Percentiles rank a stretch among this genome's conserved stretches.
These are phyloP conservation scores for Mycena polygramma DNA, from an alignment of 768 basidiomycete genomes.

Conservation along the genomic window DNA sequence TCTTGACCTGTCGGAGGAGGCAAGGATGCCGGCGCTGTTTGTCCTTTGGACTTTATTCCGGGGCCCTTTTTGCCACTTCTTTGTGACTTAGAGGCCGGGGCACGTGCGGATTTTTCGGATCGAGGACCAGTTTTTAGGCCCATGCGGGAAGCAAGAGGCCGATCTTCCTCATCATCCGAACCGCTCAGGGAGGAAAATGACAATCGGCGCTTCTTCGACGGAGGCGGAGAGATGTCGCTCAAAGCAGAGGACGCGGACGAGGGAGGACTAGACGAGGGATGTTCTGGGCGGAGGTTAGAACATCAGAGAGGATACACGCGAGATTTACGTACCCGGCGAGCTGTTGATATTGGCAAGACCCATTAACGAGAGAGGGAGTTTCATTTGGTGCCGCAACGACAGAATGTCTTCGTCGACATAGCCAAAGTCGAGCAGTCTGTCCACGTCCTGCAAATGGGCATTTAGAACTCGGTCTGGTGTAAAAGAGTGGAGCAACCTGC, in stretches of 20 bases:
- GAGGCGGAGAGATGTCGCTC: slow-evolving; percentile 62
- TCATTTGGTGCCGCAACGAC: slow-evolving; percentile 80
- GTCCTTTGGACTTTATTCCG: slow-evolving; percentile 71
- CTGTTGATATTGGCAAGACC: slow-evolving; percentile 61
- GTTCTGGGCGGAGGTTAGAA: slow-evolving; percentile 42
- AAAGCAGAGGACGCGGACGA: slow-evolving; percentile 66
- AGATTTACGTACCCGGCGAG: slow-evolving; percentile 62
- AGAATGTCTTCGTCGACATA: slow-evolving; percentile 79
- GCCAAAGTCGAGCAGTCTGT: slow-evolving; percentile 83
- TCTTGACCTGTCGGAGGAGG: slow-evolving; percentile 56
- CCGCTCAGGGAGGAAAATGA: slow-evolving; percentile 67
- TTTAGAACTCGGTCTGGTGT: not conserved
- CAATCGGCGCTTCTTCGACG: slow-evolving; percentile 63
- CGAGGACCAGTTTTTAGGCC: slow-evolving; percentile 42
- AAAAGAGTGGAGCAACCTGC: slow-evolving; percentile 6
- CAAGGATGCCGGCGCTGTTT: slow-evolving; percentile 63
- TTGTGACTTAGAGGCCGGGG: slow-evolving; percentile 47
- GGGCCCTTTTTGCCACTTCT: slow-evolving; percentile 68
- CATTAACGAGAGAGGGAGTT: slow-evolving; percentile 61
- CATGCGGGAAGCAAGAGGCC: slow-evolving; percentile 67
- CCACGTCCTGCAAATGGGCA: slow-evolving; percentile 68
- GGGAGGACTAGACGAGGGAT: slow-evolving; percentile 49
- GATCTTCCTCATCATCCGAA: slow-evolving; percentile 68
- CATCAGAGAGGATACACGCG: not conserved
- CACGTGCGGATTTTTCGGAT: slow-evolving; percentile 47